Conservation (phyloP, 352 stramenopile species). For the Globisporangium spiculum region DNA sequence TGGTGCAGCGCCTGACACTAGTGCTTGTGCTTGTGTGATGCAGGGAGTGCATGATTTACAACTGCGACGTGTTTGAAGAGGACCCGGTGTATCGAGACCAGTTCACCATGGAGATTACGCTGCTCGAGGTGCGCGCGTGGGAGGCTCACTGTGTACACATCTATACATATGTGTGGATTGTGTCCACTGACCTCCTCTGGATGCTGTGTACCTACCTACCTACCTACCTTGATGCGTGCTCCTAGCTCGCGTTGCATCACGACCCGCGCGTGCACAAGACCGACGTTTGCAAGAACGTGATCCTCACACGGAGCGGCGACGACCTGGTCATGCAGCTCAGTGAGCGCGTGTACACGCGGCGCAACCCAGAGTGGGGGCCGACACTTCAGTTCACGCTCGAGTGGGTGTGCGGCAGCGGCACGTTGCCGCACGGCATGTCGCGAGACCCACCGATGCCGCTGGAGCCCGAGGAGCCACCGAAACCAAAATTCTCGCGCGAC, state of each 20-base stretch:
- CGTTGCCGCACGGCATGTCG: constrained; percentile 1
- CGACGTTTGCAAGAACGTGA: constrained; percentile 14
- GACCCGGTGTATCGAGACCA: constrained; percentile 8
- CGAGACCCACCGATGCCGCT: constrained; percentile 5
- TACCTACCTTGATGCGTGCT: too few relatives aligned
- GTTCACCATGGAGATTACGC: constrained; percentile 14
- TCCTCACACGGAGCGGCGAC: constrained; percentile 10
- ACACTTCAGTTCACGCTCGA: constrained; percentile 11
- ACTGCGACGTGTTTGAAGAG: constrained; percentile 8
- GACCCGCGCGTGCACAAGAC: constrained; percentile 15
- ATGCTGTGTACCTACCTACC: not conserved
- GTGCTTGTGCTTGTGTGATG: not conserved
- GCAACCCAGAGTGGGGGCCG: constrained; percentile 12
- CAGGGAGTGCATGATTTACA: constrained; percentile 9
- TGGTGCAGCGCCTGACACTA: not conserved
- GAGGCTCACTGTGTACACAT: not conserved
- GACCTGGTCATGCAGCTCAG: constrained; percentile 13
- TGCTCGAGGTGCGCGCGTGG: constrained; percentile 7
- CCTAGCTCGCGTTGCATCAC: constrained; percentile 11
- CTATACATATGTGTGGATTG: not conserved
- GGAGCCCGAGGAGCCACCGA: not conserved
- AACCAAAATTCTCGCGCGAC: not conserved
- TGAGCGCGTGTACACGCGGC: constrained; percentile 14
- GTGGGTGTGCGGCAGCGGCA: constrained; percentile 10
- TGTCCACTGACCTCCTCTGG: too few relatives aligned